These are phyloP conservation scores for Trametes gibbosa DNA, from an alignment of 768 basidiomycete species.

Conservation along the genomic window DNA sequence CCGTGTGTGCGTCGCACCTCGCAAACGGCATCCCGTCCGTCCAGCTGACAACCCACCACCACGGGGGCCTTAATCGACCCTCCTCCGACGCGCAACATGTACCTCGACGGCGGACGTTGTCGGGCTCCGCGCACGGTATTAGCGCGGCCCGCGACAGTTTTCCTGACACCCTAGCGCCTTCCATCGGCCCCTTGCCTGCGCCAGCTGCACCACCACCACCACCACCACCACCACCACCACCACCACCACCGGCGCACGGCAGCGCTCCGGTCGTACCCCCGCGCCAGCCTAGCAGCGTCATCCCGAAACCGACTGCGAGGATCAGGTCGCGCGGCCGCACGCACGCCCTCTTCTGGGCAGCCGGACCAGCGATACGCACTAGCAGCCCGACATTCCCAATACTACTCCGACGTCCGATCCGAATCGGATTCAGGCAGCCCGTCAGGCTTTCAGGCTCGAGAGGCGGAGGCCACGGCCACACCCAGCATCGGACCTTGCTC, in stretches of 20 bases:
- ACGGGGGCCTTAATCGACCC: not conserved
- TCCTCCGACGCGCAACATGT: conserved; percentile 1
- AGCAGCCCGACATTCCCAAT: no score
- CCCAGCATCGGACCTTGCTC: not conserved
- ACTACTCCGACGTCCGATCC: conserved; percentile 1
- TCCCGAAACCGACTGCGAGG: conserved; percentile 1
- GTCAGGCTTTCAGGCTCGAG: not conserved
- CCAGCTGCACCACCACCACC: not conserved
- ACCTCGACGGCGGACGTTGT: conserved; percentile 1
- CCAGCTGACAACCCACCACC: not conserved
- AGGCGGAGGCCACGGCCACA: not conserved
- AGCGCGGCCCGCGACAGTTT: not conserved
- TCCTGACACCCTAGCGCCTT: not conserved
- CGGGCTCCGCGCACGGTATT: conserved; percentile 2
- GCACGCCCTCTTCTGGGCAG: not conserved
- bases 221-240: no score
- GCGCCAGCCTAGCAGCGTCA: not conserved
- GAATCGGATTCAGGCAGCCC: not conserved
- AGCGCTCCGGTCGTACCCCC: not conserved
- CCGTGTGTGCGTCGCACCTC: no score
- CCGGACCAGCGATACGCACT: not conserved
- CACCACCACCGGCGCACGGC: no score
- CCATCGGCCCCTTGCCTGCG: conserved; percentile 4
- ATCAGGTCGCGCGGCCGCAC: not conserved
- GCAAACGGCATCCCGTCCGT: not conserved